A percentile compares a stretch with the other conserved stretches of the same genome.
Conservation (phyloP, 192 early-diverging fungal species). For the Coemansia sp. region DNA sequence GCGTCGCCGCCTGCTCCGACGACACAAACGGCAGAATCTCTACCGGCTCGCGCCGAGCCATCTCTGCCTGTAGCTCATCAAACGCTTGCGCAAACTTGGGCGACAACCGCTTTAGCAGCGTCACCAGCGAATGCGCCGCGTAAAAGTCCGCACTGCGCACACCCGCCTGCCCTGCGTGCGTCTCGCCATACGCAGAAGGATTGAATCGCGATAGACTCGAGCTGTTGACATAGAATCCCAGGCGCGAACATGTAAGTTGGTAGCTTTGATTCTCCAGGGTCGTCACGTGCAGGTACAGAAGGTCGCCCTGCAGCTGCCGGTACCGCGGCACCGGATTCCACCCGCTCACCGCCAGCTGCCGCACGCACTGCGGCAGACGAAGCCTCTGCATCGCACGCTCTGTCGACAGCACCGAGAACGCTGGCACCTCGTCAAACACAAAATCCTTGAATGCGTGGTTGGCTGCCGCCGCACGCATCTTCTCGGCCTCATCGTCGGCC, state of each 20-base stretch:
- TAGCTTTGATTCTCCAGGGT: slow-evolving; percentile 82
- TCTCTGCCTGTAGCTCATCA: slow-evolving; percentile 63
- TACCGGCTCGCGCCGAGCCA: slow-evolving; percentile 62
- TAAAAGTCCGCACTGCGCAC: slow-evolving; percentile 41
- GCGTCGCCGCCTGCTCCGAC: slow-evolving; percentile 64
- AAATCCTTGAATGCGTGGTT: slow-evolving; percentile 28
- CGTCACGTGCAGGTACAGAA: slow-evolving; percentile 83
- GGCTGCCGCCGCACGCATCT: slow-evolving; percentile 12
- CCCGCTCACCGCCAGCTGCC: slow-evolving; percentile 74
- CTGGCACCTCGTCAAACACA: slow-evolving; percentile 17
- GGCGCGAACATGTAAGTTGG: slow-evolving; percentile 81
- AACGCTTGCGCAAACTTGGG: slow-evolving; percentile 71
- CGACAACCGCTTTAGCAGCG: slow-evolving; percentile 65
- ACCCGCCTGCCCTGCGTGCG: slow-evolving; percentile 33
- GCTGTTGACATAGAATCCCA: slow-evolving; percentile 86
- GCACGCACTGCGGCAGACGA: slow-evolving; percentile 63
- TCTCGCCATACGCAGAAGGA: slow-evolving; percentile 44
- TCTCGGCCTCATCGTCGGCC: slow-evolving; percentile 1
- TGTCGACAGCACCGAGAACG: slow-evolving; percentile 59
- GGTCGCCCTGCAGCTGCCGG: slow-evolving; percentile 75
- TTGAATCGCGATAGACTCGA: slow-evolving; percentile 72
- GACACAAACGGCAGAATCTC: slow-evolving; percentile 76
- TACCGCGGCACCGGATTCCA: slow-evolving; percentile 91
- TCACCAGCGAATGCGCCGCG: slow-evolving; percentile 65
- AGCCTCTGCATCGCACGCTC: slow-evolving; percentile 54